Conservation (phyloP, 208 protist genomes). For the Crithidia thermophila region DNA sequence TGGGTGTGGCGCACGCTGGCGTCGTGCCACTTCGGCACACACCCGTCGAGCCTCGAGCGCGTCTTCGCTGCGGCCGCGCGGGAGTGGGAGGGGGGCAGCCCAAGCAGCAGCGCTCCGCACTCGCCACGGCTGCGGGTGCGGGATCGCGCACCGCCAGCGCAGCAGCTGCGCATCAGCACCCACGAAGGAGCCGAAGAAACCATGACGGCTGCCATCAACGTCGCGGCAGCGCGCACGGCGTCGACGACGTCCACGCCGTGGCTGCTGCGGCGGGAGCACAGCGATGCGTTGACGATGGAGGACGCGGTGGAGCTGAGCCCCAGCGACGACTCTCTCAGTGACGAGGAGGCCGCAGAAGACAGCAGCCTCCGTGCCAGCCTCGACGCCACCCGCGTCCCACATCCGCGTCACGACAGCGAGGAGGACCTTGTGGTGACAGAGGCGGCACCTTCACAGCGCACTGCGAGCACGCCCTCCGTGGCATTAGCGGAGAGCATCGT, state of each 20-base stretch:
- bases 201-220: too few species aligned
- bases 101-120: not conserved
- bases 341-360: not conserved
- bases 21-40: conserved; percentile 17
- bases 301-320: conserved; percentile 1
- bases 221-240: not conserved
- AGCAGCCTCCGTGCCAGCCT: too few species aligned
- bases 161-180: not conserved
- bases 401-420: too few species aligned
- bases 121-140: not conserved
- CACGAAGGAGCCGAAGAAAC: too few species aligned
- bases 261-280: not conserved
- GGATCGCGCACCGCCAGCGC: not conserved
- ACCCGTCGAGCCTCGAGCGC: conserved; percentile 13
- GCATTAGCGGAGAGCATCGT: too few species aligned
- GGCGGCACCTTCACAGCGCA: too few species aligned
- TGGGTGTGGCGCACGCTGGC: conserved; percentile 45
- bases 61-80: conserved; percentile 6
- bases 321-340: too few species aligned
- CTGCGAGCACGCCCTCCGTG: too few species aligned
- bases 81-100: conserved; percentile 5
- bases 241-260: conserved; percentile 7
- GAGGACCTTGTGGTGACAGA: too few species aligned
- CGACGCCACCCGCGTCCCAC: too few species aligned
- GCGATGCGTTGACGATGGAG: not conserved